These are phyloP conservation scores for Gastrolobium bilobum DNA, from an alignment of 306 rosid genomes.

Conservation along the genomic window DNA sequence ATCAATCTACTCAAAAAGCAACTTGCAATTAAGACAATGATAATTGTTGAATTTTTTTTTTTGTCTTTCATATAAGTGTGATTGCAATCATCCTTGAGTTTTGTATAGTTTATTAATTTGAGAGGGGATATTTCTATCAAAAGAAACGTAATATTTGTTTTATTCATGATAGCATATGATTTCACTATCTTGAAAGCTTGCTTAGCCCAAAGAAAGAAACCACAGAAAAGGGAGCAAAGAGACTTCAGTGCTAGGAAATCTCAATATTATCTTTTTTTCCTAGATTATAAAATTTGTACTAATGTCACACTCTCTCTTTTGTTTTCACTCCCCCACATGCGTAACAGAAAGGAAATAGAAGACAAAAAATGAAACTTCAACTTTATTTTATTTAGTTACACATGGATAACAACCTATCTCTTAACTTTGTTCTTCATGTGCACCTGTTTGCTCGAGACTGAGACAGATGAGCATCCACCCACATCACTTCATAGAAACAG, in stretches of 20 bases:
- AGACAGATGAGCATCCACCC: conserved; percentile 40
- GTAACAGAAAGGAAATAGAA: conserved; percentile 39
- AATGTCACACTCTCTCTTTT: conserved; percentile 29
- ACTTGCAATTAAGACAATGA: conserved; percentile 36
- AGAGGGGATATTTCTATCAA: conserved; percentile 43
- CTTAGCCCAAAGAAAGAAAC: conserved; percentile 39
- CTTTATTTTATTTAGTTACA: conserved; percentile 27
- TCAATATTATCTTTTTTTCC: conserved; percentile 37
- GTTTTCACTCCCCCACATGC: conserved; percentile 40
- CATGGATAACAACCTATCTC: conserved; percentile 42
- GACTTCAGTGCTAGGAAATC: conserved; percentile 15
- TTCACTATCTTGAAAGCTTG: conserved; percentile 37
- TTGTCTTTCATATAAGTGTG: conserved; percentile 10
- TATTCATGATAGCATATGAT: conserved; percentile 33
- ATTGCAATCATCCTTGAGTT: conserved; percentile 37
- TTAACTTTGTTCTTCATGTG: conserved; percentile 47
- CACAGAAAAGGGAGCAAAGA: neutral
- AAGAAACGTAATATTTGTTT: conserved; percentile 44
- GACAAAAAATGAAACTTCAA: conserved; percentile 36
- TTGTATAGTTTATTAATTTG: conserved; percentile 40
- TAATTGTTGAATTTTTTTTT: neutral
- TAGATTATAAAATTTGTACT: conserved; percentile 42
- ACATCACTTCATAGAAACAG: conserved; percentile 34
- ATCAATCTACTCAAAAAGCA: conserved; percentile 53
- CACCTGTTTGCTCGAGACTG: conserved; percentile 33